Conservation (phyloP, 768 basidiomycete species). For the Suillus subaureus region DNA sequence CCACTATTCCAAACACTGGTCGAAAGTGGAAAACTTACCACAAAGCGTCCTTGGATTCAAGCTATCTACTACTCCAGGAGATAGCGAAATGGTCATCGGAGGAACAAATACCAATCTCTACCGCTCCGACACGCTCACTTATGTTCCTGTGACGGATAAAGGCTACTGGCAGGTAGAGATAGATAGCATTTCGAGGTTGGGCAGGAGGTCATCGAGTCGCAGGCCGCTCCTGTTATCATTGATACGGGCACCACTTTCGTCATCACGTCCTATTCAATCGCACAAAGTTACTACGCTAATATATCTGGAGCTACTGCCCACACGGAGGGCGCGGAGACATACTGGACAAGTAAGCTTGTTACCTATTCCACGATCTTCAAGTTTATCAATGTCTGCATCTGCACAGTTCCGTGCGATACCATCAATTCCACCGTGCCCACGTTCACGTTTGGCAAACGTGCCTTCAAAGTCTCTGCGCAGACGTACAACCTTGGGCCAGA, state of each 20-base stretch:
- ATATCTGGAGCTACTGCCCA: slow-evolving; percentile 27
- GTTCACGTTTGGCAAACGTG: slow-evolving; percentile 37
- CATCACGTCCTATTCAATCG: slow-evolving; percentile 19
- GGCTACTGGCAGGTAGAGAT: slow-evolving; percentile 41
- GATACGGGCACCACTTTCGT: slow-evolving; percentile 35
- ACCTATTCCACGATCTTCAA: neutral
- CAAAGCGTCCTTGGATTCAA: slow-evolving; percentile 46
- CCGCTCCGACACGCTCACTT: slow-evolving; percentile 30
- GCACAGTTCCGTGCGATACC: slow-evolving; percentile 20
- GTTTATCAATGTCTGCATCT: neutral
- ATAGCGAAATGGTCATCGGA: slow-evolving; percentile 23
- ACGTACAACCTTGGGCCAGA: slow-evolving; percentile 43
- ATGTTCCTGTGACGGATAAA: slow-evolving; percentile 25
- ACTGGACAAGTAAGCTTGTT: slow-evolving; percentile 33
- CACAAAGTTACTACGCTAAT: slow-evolving; percentile 23
- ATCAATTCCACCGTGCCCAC: slow-evolving; percentile 23
- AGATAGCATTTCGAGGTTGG: slow-evolving; percentile 17
- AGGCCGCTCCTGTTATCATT: slow-evolving; percentile 26
- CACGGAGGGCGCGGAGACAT: slow-evolving; percentile 13
- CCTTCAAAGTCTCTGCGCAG: slow-evolving; percentile 33
- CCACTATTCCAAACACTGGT: slow-evolving; percentile 47
- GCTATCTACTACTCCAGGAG: slow-evolving; percentile 31
- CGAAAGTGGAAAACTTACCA: slow-evolving; percentile 23
- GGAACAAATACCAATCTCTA: slow-evolving; percentile 40
- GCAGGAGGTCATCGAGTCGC: neutral